phyloP scores from a whole-genome alignment of 345 rosid genomes.

The Corymbia maculata region DNA sequence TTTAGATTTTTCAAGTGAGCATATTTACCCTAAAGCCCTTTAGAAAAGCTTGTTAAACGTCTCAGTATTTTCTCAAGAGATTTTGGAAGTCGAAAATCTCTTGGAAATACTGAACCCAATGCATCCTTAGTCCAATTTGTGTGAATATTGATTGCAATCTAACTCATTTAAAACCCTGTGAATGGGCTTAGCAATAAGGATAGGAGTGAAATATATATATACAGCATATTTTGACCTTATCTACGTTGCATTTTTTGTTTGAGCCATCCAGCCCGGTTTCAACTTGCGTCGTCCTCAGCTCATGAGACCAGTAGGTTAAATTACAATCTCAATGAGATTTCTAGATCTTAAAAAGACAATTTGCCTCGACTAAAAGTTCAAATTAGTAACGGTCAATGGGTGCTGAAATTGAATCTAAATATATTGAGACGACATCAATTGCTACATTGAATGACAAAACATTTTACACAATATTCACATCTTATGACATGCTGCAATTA shows the following conservation, averaged over 20 bases:
- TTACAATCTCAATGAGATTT: not conserved
- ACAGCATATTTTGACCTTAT: too few species aligned
- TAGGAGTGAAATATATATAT: not conserved
- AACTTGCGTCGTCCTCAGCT: not conserved
- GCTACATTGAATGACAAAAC: not conserved
- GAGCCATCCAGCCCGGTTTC: not conserved
- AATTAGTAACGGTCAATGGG: rapidly evolving
- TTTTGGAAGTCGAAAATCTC: too few species aligned
- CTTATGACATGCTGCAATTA: not conserved
- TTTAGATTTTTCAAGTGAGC: too few species aligned
- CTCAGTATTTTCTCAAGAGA: too few species aligned
- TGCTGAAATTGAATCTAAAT: not conserved
- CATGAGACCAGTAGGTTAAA: not conserved
- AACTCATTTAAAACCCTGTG: not conserved
- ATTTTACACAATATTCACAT: not conserved
- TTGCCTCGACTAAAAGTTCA: rapidly evolving
- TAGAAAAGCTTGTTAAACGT: too few species aligned
- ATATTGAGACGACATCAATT: rapidly evolving
- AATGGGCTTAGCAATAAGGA: not conserved
- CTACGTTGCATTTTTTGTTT: not conserved
- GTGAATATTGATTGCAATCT: not conserved
- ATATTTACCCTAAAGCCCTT: too few species aligned
- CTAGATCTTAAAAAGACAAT: not conserved
- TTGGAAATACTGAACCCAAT: too few species aligned
- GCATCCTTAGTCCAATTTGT: not conserved